A percentile compares a stretch with the other conserved stretches of the same genome.
Conservation (phyloP, 352 stramenopile species). For the Phytophthora brassicae region DNA sequence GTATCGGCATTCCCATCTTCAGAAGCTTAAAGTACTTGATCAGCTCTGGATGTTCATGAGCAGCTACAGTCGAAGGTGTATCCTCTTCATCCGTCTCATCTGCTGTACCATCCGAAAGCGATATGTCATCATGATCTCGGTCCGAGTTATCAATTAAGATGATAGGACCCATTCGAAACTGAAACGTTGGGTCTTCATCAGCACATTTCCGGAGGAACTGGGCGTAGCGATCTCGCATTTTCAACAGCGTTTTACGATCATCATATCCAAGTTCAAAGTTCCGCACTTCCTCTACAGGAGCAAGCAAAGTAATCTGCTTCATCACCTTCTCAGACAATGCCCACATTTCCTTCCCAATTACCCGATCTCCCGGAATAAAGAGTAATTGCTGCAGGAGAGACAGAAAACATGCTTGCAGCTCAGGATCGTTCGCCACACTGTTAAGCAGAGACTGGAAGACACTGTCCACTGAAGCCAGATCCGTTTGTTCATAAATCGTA, state of each 20-base stretch:
- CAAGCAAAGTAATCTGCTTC: constrained; percentile 75
- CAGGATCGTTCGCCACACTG: constrained; percentile 57
- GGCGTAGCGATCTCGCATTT: constrained; percentile 77
- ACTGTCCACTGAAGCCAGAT: constrained; percentile 69
- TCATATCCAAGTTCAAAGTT: constrained; percentile 82
- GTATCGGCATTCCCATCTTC: constrained; percentile 75
- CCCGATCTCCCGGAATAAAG: constrained; percentile 78
- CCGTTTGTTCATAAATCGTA: constrained; percentile 82
- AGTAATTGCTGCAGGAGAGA: constrained; percentile 86
- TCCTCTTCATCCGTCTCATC: constrained; percentile 77
- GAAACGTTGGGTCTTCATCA: constrained; percentile 67
- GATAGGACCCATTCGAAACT: constrained; percentile 70
- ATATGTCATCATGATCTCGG: constrained; percentile 54
- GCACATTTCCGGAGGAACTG: constrained; percentile 70
- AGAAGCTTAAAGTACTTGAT: constrained; percentile 84
- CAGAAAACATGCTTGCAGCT: constrained; percentile 70
- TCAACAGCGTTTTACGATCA: constrained; percentile 75
- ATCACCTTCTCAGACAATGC: constrained; percentile 74
- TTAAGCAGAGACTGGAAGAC: constrained; percentile 66
- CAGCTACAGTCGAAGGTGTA: constrained; percentile 30
- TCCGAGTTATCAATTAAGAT: constrained; percentile 77
- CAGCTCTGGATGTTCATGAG: constrained; percentile 66
- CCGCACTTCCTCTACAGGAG: constrained; percentile 79
- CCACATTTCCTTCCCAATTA: constrained; percentile 89
- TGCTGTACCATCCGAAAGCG: constrained; percentile 52